phyloP scores from a whole-genome alignment of 2,329 filamentous ascomycete genomes.

The Aureobasidium pullulans region DNA sequence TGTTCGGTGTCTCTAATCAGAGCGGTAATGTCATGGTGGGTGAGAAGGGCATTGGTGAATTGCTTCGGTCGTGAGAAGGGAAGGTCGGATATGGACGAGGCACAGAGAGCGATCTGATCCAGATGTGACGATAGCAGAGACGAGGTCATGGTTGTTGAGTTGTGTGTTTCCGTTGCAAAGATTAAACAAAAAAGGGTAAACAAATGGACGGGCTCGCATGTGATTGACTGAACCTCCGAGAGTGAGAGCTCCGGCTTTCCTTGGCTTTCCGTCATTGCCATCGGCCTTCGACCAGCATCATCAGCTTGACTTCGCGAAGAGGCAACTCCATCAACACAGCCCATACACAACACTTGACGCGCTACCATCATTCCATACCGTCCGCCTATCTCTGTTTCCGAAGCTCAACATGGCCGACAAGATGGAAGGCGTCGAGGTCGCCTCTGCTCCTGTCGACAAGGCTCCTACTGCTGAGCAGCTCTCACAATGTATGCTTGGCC shows the following conservation, averaged over 20 bases:
- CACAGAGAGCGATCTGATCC: constrained; percentile 44
- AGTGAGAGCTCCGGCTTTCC: background rate
- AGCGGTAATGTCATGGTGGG: constrained; percentile 83
- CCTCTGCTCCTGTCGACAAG: constrained; percentile 14
- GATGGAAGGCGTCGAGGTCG: constrained; percentile 41
- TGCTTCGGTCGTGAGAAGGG: constrained; percentile 81
- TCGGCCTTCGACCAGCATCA: background rate
- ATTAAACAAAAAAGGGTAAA: constrained; percentile 1
- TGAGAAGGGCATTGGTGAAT: constrained; percentile 88
- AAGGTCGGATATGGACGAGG: constrained; percentile 41
- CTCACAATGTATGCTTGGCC: constrained; percentile 11
- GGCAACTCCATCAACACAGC: constrained; percentile 17
- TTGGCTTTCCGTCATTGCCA: constrained; percentile 13
- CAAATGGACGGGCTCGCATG: constrained; percentile 11
- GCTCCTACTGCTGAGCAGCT: constrained; percentile 15
- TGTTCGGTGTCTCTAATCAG: constrained; percentile 91
- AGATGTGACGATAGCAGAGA: constrained; percentile 41
- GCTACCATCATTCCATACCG: background rate
- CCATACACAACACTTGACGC: constrained; percentile 4
- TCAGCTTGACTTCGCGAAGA: constrained; percentile 1
- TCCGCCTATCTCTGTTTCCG: constrained; percentile 8
- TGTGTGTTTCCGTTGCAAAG: background rate
- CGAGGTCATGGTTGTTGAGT: constrained; percentile 9
- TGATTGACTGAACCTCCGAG: background rate
- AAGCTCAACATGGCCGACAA: constrained; percentile 38